These are phyloP conservation scores for Aspergillus nidulans DNA, from an alignment of 495 filamentous ascomycete species.

Conservation along the genomic window DNA sequence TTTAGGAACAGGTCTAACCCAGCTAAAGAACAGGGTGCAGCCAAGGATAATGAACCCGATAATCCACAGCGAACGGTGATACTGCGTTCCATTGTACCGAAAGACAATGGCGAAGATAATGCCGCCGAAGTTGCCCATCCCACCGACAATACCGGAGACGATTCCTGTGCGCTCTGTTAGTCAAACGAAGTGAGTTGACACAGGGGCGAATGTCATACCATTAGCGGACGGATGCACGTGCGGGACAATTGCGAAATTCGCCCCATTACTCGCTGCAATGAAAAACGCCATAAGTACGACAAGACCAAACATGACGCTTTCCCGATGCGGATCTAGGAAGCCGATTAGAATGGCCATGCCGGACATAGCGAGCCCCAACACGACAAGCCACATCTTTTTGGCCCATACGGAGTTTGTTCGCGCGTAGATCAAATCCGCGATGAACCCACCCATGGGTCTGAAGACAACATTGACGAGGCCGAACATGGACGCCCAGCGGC, in stretches of 20 bases:
- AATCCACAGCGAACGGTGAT: conserved; percentile 70
- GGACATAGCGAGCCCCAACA: conserved; percentile 59
- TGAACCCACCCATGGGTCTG: conserved; percentile 70
- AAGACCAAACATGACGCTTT: conserved; percentile 71
- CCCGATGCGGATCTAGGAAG: conserved; percentile 51
- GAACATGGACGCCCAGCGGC: conserved; percentile 85
- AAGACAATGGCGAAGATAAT: conserved; percentile 85
- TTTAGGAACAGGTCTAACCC: conserved; percentile 65
- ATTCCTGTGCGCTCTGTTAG: conserved; percentile 46
- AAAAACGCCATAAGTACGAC: conserved; percentile 72
- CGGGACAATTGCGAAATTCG: conserved; percentile 80
- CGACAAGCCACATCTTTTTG: conserved; percentile 70
- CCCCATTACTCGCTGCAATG: conserved; percentile 79
- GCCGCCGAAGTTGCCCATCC: conserved; percentile 77
- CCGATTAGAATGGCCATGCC: conserved; percentile 68
- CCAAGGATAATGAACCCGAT: conserved; percentile 70
- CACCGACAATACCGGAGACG: conserved; percentile 72
- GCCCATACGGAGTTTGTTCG: conserved; percentile 58
- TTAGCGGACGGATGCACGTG: conserved; percentile 77
- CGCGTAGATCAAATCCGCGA: conserved; percentile 74
- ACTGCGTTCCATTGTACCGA: conserved; percentile 64
- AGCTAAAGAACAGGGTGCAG: conserved; percentile 60
- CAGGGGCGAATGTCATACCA: conserved; percentile 37
- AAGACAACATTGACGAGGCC: conserved; percentile 79
- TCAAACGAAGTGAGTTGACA: background rate